Base-by-base conservation (phyloP, 1,284 basidiomycete species). In the Austroboletus sp. region DNA sequence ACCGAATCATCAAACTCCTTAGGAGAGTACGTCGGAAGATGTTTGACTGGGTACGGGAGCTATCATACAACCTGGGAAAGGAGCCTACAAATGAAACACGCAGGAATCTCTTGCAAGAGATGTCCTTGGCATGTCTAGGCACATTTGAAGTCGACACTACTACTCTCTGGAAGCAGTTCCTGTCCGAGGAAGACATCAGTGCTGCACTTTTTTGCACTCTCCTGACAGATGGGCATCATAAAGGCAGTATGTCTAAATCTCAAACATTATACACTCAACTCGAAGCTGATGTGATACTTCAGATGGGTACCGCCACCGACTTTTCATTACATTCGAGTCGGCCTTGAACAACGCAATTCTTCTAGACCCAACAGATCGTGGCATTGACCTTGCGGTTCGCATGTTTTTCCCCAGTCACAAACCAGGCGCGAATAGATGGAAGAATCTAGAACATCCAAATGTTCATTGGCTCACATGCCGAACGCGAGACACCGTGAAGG, bases 331-430 rank as follows among this genome's bases (percentile, higher is more conserved):
- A 7, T 8, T 34, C 2, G 32, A 34, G 17, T 7, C 3, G 8
- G 16, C 11, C 10, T 19, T 34, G 16, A 17, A 42, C 6, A 13
- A 42, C 13, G n/a, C 31, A 2, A 52, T 63, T 21, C 25, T 31
- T 1, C 3, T 11, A 23, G 21, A 41, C 3, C 17, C 25, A 1
- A 33, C 44, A 33, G 26, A 44, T 6, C n/a, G 32, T 2, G 66
- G 61, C 5, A 46, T 72, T 6, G 61, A 72, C 42, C 9, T 42
- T 6, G 67, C 72, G 1, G 51, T 74, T 8, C 4, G 15, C 4
- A 37, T 42, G 0, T 44, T 68, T 31, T 73, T 71, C 69, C 44
- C 57, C 4, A 19, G 16, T 12, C 32, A 34, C 16, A 34, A 17
- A 12, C 32, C 32, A 34, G 32, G 16, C 8, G 1, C 6, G 16